phyloP scores from a whole-genome alignment of 1,284 basidiomycete species.

The Trametes hirsuta region DNA sequence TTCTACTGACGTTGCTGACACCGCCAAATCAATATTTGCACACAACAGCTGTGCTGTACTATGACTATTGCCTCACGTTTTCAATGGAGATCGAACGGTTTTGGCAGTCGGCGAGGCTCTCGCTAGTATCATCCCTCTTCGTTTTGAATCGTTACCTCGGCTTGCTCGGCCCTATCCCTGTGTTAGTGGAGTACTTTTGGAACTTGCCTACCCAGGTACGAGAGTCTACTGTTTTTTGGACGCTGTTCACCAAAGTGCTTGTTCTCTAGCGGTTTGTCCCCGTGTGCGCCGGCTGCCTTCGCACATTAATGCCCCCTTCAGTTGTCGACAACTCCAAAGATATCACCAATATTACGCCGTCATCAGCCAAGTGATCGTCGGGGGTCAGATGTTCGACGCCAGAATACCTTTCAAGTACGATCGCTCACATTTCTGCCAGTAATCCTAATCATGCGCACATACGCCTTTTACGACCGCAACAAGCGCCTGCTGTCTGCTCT shows the following conservation, averaged over 20 bases:
- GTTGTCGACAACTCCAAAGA: conserved; percentile 15
- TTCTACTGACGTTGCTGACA: not conserved
- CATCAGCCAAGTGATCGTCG: conserved; percentile 13
- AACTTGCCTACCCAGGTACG: not conserved
- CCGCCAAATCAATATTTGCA: not conserved
- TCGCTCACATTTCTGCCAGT: not conserved
- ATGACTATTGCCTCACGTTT: not conserved
- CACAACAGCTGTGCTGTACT: not conserved
- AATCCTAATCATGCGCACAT: conserved; percentile 11
- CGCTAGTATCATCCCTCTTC: conserved; percentile 12
- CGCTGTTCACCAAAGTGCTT: not conserved
- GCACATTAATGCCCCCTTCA: not conserved
- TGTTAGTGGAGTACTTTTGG: conserved; percentile 15
- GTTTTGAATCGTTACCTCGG: conserved; percentile 22
- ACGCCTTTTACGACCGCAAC: conserved; percentile 19
- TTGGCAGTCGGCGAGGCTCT: conserved; percentile 12
- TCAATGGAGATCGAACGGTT: conserved; percentile 13
- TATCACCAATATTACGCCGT: conserved; percentile 21
- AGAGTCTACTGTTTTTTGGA: too few species aligned
- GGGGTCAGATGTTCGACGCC: not conserved
- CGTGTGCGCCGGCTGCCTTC: not conserved
- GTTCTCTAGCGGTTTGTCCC: not conserved
- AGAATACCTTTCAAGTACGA: not conserved
- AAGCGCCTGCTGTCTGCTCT: conserved; percentile 7
- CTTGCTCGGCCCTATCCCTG: conserved; percentile 11